These are phyloP conservation scores for Secale cereale DNA, from an alignment of 176 grass and related monocot species.

Conservation along the genomic window DNA sequence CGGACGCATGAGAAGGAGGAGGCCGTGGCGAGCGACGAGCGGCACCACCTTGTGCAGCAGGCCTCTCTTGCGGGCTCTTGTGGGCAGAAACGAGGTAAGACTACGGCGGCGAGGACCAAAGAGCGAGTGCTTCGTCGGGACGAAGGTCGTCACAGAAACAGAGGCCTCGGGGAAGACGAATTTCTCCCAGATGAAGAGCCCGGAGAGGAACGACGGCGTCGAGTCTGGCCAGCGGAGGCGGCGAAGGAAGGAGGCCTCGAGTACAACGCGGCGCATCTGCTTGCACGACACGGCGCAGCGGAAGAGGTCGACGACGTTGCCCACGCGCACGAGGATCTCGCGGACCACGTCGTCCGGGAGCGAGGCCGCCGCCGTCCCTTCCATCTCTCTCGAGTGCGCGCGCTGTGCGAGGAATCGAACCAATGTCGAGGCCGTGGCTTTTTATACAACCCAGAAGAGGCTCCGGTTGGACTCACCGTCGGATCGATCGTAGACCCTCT, in stretches of 20 bases:
- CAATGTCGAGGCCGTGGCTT: too few relatives aligned
- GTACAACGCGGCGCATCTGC: not conserved
- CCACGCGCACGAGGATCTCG: not conserved
- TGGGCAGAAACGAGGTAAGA: not conserved
- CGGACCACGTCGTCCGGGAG: not conserved
- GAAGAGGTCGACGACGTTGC: not conserved
- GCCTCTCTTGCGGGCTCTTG: not conserved
- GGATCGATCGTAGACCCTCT: not conserved
- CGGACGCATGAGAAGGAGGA: not conserved
- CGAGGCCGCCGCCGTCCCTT: not conserved
- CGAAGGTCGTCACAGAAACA: not conserved
- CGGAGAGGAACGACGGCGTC: not conserved
- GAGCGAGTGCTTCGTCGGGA: not conserved
- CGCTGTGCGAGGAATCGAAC: too few relatives aligned
- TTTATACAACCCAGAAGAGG: too few relatives aligned
- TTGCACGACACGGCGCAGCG: not conserved
- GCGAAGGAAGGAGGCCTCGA: not conserved
- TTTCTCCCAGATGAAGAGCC: not conserved
- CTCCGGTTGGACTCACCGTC: too few relatives aligned
- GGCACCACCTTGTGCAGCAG: not conserved
- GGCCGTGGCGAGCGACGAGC: not conserved
- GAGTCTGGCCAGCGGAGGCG: not conserved
- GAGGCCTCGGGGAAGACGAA: rapidly evolving
- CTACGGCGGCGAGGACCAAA: not conserved
- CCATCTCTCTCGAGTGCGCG: too few relatives aligned